These are phyloP conservation scores for Pseudopithomyces chartarum DNA, from an alignment of 2,329 filamentous ascomycete genomes.

Conservation along the genomic window DNA sequence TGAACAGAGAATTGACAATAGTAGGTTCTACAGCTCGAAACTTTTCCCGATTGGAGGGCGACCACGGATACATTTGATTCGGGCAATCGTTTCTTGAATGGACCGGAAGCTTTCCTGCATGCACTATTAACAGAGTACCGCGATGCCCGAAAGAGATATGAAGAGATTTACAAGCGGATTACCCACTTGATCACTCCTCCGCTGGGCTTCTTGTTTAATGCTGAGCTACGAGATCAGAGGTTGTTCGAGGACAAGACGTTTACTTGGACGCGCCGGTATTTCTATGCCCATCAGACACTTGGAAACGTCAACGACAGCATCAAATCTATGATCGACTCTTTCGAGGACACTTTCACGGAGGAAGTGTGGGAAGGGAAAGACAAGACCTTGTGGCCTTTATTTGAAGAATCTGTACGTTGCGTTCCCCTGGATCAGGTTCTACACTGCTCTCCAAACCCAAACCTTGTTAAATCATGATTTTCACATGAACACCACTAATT, in stretches of 20 bases:
- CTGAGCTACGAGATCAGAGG: constrained; percentile 60
- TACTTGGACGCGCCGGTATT: constrained; percentile 66
- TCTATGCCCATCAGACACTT: constrained; percentile 66
- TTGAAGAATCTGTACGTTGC: constrained; percentile 45
- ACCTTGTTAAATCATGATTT: too few relatives aligned
- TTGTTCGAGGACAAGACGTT: constrained; percentile 66
- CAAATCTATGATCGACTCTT: constrained; percentile 62
- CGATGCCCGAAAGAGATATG: constrained; percentile 64
- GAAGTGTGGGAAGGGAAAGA: constrained; percentile 64
- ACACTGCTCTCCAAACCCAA: too few relatives aligned
- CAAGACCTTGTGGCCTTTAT: constrained; percentile 61
- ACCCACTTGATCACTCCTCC: constrained; percentile 64
- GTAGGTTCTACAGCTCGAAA: constrained; percentile 10
- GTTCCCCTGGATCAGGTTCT: too few relatives aligned
- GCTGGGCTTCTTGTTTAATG: constrained; percentile 64
- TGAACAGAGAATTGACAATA: not conserved
- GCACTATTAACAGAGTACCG: constrained; percentile 64
- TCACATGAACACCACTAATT: too few relatives aligned
- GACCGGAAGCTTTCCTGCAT: constrained; percentile 65
- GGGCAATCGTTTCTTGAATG: constrained; percentile 63
- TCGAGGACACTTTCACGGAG: constrained; percentile 62
- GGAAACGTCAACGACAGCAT: constrained; percentile 65
- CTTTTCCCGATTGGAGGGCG: constrained; percentile 25
- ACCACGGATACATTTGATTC: constrained; percentile 62
- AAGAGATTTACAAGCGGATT: constrained; percentile 62